Evolutionary conservation across 305 asterid species (phyloP).

Genomic region (Solanum hybrid): DNA sequence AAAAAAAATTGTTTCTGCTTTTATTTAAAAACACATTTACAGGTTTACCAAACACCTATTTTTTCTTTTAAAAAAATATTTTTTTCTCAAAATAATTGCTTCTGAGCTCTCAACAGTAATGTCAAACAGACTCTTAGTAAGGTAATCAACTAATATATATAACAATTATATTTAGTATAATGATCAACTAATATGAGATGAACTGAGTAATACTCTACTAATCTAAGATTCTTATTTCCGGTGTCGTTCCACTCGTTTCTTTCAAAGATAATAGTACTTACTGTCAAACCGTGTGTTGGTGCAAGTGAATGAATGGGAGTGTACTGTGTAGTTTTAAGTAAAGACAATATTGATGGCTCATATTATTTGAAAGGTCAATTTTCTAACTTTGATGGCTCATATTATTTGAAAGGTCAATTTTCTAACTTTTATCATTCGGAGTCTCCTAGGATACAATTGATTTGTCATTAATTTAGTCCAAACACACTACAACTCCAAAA

Average conservation of each 20-base stretch:
- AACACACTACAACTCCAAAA: background rate
- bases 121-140: too few relatives aligned
- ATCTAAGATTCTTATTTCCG: background rate
- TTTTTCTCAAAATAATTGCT: too few relatives aligned
- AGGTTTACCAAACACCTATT: too few relatives aligned
- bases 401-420: background rate
- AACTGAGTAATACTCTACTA: too few relatives aligned
- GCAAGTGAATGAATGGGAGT: background rate
- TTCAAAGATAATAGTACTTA: background rate
- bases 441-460: background rate
- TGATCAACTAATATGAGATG: too few relatives aligned
- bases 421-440: background rate
- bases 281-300: background rate
- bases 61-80: too few relatives aligned
- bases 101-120: too few relatives aligned
- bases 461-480: background rate
- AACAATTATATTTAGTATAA: too few relatives aligned
- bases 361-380: background rate
- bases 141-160: too few relatives aligned
- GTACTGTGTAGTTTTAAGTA: background rate
- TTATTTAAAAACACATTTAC: too few relatives aligned
- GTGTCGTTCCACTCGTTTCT: background rate
- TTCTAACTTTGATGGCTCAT: background rate
- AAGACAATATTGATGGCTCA: background rate
- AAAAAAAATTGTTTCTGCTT: too few relatives aligned